A percentile compares a stretch with the other conserved stretches of the same genome.
These are phyloP conservation scores for Collybia mongolica DNA, from an alignment of 768 basidiomycete genomes.

Conservation along the genomic window DNA sequence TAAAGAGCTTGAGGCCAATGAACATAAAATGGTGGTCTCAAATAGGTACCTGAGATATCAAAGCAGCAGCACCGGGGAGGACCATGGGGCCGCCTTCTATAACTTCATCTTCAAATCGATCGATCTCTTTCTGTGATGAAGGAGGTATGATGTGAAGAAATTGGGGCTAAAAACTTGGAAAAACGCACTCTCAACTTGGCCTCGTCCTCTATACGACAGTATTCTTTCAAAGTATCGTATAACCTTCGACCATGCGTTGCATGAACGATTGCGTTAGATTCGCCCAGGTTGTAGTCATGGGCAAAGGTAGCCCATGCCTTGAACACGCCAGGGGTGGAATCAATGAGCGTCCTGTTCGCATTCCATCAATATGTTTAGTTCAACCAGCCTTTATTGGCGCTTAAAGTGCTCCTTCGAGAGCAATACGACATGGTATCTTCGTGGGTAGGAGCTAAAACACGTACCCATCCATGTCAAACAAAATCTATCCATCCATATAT, in stretches of 20 bases:
- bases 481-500: conserved; percentile 36
- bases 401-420: no score
- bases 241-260: conserved; percentile 76
- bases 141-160: not conserved
- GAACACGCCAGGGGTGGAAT: conserved; percentile 83
- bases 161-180: not conserved
- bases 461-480: conserved; percentile 74
- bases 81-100: conserved; percentile 59
- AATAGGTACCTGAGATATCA: conserved; percentile 53
- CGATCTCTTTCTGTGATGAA: conserved; percentile 54
- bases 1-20: not conserved
- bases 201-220: conserved; percentile 63
- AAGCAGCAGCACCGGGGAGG: conserved; percentile 61
- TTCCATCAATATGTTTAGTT: no score
- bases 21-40: not conserved
- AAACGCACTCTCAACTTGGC: conserved; percentile 49
- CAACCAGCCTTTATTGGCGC: no score
- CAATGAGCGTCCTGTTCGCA: conserved; percentile 60
- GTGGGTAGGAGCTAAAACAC: conserved; percentile 6
- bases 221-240: conserved; percentile 70
- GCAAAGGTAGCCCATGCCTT: conserved; percentile 75
- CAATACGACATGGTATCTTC: no score
- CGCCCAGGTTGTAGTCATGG: conserved; percentile 56
- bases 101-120: conserved; percentile 78
- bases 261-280: conserved; percentile 45